phyloP scores from a whole-genome alignment of 2,329 filamentous ascomycete genomes.

The Phaeomoniella chlamydospora region DNA sequence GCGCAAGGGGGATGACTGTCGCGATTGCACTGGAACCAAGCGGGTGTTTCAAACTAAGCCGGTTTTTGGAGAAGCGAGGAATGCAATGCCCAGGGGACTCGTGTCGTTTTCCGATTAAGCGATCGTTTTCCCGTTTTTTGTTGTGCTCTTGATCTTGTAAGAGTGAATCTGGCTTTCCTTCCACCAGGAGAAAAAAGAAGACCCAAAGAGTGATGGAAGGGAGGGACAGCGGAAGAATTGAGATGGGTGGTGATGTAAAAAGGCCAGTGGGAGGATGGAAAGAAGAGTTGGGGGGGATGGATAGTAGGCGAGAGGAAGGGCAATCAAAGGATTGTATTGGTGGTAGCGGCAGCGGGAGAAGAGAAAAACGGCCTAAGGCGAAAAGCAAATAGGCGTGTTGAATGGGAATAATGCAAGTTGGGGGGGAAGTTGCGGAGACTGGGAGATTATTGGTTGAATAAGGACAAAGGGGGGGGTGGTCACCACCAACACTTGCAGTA shows the following conservation, averaged over 20 bases:
- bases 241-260: background rate
- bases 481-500: no score
- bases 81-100: background rate
- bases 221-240: background rate
- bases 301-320: background rate
- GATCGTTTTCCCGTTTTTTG: no score
- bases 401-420: no score
- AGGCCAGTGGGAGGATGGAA: background rate
- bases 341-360: slow-evolving; percentile 1
- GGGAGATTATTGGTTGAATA: no score
- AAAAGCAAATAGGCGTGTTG: no score
- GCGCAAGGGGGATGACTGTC: background rate
- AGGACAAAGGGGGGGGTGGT: no score
- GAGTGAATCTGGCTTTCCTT: no score
- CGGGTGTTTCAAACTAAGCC: background rate
- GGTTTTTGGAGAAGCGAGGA: background rate
- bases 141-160: no score
- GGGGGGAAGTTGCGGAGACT: no score
- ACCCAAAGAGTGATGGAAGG: background rate
- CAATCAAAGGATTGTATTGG: background rate
- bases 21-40: background rate
- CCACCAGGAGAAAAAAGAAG: background rate
- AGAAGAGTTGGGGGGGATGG: background rate
- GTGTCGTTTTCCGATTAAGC: no score
- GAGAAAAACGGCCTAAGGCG: no score